These are phyloP conservation scores for Eucalyptus urophylla DNA, from an alignment of 345 rosid genomes.

Conservation along the genomic window DNA sequence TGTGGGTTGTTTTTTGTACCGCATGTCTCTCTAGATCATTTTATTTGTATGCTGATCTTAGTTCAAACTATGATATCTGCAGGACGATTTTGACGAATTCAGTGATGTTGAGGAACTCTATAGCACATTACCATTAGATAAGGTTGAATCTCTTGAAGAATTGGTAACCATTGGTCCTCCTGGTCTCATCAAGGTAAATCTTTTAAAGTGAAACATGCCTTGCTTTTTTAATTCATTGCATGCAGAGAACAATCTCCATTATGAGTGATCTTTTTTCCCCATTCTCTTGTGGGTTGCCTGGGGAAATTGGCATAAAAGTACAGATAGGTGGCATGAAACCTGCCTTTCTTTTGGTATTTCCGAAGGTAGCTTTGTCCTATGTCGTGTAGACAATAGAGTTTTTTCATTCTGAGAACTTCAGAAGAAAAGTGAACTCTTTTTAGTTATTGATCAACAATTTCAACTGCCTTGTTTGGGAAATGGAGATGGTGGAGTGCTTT, in stretches of 20 bases:
- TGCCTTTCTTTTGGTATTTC: not conserved
- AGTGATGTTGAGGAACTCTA: conserved; percentile 91
- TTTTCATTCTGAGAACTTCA: not conserved
- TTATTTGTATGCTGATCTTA: not conserved
- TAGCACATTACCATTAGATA: conserved; percentile 66
- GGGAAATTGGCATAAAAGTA: not conserved
- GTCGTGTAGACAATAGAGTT: not conserved
- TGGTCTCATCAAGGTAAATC: conserved; percentile 53
- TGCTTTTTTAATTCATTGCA: not conserved
- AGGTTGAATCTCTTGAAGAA: conserved; percentile 96
- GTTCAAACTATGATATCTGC: not conserved
- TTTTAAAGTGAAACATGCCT: not conserved
- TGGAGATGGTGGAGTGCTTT: not conserved
- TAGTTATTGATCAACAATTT: not conserved
- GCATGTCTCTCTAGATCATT: not conserved
- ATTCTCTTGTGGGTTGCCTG: not conserved
- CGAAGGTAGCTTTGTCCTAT: not conserved
- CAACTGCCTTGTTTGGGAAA: not conserved
- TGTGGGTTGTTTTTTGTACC: not conserved
- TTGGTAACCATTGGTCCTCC: conserved; percentile 73
- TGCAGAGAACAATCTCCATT: not conserved
- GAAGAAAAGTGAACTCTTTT: not conserved
- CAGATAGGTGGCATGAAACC: not conserved
- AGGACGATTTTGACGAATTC: conserved; percentile 97
- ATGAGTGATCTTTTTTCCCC: not conserved